Conservation (phyloP, 2,329 filamentous ascomycete species). For the Fusarium camptoceras region DNA sequence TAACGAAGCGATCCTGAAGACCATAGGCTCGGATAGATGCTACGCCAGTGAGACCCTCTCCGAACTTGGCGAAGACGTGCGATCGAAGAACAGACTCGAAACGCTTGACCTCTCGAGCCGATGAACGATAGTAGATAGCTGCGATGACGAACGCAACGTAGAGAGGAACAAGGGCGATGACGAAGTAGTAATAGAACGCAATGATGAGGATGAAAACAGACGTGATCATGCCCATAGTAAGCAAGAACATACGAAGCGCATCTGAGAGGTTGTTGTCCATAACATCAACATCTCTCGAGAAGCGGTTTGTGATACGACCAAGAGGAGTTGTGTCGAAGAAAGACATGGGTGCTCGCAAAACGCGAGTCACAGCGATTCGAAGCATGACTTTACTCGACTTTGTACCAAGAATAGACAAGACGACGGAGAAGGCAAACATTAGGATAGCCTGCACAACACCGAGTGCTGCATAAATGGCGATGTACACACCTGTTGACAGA, state of each 20-base stretch:
- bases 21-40: constrained; percentile 92
- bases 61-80: constrained; percentile 88
- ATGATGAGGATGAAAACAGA: constrained; percentile 92
- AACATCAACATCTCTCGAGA: constrained; percentile 93
- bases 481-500: constrained; percentile 76
- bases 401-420: constrained; percentile 83
- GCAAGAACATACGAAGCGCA: constrained; percentile 90
- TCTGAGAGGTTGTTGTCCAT: constrained; percentile 96
- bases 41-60: constrained; percentile 86
- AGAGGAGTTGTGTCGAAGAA: constrained; percentile 98
- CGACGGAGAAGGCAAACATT: constrained; percentile 83
- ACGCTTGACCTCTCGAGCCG: constrained; percentile 92
- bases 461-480: constrained; percentile 77
- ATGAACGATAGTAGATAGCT: constrained; percentile 88
- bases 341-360: constrained; percentile 80
- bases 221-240: constrained; percentile 84
- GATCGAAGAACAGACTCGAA: constrained; percentile 92
- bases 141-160: constrained; percentile 83
- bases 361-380: constrained; percentile 79
- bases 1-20: constrained; percentile 78
- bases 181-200: constrained; percentile 93
- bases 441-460: constrained; percentile 77
- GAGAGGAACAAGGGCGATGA: constrained; percentile 70
- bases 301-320: constrained; percentile 94
- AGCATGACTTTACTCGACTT: constrained; percentile 85